These are phyloP conservation scores for Fusarium multiceps DNA, from an alignment of 2,329 filamentous ascomycete species.

Conservation along the genomic window DNA sequence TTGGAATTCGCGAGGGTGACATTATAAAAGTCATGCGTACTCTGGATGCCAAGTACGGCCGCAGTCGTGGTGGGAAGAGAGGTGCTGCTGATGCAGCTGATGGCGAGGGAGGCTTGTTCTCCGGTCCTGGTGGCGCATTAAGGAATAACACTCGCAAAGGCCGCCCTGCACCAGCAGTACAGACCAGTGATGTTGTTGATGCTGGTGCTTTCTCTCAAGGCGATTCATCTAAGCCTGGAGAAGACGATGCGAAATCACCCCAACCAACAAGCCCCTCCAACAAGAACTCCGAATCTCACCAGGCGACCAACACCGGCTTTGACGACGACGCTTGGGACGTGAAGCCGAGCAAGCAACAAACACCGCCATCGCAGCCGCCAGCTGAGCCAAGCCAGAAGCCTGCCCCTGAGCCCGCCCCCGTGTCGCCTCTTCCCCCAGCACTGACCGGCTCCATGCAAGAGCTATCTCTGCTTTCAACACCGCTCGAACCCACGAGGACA, in stretches of 20 bases:
- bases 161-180: constrained; percentile 85
- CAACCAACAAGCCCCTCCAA: constrained; percentile 44
- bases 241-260: constrained; percentile 40
- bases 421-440: constrained; percentile 53
- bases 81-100: constrained; percentile 59
- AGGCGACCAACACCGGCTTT: constrained; percentile 68
- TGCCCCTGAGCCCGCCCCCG: constrained; percentile 27
- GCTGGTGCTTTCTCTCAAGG: constrained; percentile 83
- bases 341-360: constrained; percentile 77
- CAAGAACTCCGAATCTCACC: constrained; percentile 46
- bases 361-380: constrained; percentile 24
- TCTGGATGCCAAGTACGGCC: constrained; percentile 82
- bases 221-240: constrained; percentile 47
- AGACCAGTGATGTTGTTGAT: constrained; percentile 87
- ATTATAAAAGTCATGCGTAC: constrained; percentile 94
- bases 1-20: constrained; percentile 96
- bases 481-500: constrained; percentile 63
- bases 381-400: constrained; percentile 42
- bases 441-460: constrained; percentile 76
- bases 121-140: constrained; percentile 88
- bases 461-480: constrained; percentile 64
- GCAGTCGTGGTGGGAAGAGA: constrained; percentile 60
- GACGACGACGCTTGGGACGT: constrained; percentile 98
- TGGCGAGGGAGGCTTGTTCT: constrained; percentile 83
- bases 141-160: constrained; percentile 96